Conservation (phyloP, 1,284 basidiomycete species). For the Cryptococcus sp. region DNA sequence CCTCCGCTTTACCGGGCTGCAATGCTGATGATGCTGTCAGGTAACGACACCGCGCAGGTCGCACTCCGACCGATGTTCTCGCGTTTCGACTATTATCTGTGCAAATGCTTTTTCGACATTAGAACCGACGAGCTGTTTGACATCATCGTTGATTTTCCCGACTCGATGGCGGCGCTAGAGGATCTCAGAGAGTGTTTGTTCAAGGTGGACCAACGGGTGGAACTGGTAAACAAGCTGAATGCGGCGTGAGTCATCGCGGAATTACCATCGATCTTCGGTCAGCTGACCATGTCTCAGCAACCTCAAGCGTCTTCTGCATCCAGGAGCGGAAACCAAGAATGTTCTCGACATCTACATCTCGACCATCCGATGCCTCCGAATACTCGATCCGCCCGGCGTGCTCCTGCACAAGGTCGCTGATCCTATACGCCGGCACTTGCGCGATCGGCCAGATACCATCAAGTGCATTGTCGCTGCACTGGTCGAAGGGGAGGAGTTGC, state of each 20-base stretch:
- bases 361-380: slow-evolving; percentile 85
- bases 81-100: slow-evolving; percentile 86
- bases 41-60: slow-evolving; percentile 33
- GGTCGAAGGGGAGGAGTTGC: slow-evolving; percentile 76
- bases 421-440: slow-evolving; percentile 81
- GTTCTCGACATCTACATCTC: slow-evolving; percentile 93
- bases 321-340: slow-evolving; percentile 90
- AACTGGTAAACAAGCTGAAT: slow-evolving; percentile 49
- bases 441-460: slow-evolving; percentile 83
- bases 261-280: neutral
- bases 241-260: slow-evolving; percentile 37
- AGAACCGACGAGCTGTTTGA: slow-evolving; percentile 88
- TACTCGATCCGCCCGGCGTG: slow-evolving; percentile 89
- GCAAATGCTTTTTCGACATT: slow-evolving; percentile 81
- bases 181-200: slow-evolving; percentile 67
- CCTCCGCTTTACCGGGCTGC: neutral
- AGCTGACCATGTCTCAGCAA: slow-evolving; percentile 60
- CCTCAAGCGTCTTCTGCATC: slow-evolving; percentile 84
- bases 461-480: slow-evolving; percentile 87
- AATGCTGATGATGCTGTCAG: slow-evolving; percentile 5
- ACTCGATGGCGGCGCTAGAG: slow-evolving; percentile 79
- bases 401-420: slow-evolving; percentile 88
- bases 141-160: slow-evolving; percentile 91
- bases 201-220: slow-evolving; percentile 43
- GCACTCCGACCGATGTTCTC: slow-evolving; percentile 80